Base-by-base conservation (phyloP, 2,329 filamentous ascomycete species). In the Venturiaceae sp. region DNA sequence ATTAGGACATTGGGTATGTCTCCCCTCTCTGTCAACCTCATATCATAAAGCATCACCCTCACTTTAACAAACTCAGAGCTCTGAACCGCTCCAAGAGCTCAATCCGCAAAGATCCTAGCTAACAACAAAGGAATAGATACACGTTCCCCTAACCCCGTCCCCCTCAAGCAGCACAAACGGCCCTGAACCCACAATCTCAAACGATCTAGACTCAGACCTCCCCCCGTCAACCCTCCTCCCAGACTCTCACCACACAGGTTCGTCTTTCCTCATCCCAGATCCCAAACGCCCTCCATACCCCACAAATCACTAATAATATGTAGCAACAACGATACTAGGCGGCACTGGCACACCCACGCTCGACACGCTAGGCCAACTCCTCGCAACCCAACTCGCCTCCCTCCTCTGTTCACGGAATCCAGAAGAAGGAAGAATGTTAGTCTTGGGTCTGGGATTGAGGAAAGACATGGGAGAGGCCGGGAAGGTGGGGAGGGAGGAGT, bases 371-470 rank as follows among this genome's bases (percentile, higher is more conserved):
- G 92, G 90, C 1, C 92, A 96, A 70, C 82, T 96, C 1, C 87
- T 95, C 67, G 92, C 92, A 2, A 89, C 89, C 46, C 92, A 96
- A 67, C 86, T 97, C 63, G 94, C 87, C 5, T 95, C 86, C 66
- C 83, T 87, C 39, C 81, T 99, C 60, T 80, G 85, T 19, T 83
- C 86, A 60, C 85, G 85, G 62, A 80, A 88, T 56, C 84, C 90
- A 5, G 74, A 77, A 47, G 84, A 87, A 68, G 77, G 75, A 62
- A 73, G 84, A 44, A 73, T 80, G 62, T 71, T 87, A 14, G 78
- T 87, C 23, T 65, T 87, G 34, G 83, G 82, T 0, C 67, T 84
- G 62, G 83, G 83, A 0, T 67, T 85, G 37, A 75, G 80, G 50
- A 76, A 75, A 58, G 70, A 69, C 33, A 73, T 84, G 52, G 82